Conservation (phyloP, 169 alveolate genomes). For the Eimeria falciformis region DNA sequence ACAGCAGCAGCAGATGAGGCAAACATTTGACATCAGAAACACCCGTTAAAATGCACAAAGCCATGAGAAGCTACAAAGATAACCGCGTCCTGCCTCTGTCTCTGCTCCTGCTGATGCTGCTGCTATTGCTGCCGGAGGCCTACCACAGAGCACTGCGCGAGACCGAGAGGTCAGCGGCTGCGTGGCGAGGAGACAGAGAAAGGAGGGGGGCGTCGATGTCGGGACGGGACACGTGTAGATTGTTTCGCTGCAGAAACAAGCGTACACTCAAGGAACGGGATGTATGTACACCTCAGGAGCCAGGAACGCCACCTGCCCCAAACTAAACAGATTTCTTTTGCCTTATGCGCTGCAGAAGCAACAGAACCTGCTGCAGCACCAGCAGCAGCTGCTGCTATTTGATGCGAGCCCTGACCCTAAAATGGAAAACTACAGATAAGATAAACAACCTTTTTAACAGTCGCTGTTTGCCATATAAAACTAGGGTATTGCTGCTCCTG, state of each 20-base stretch:
- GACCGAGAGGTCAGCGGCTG: slow-evolving; percentile 38
- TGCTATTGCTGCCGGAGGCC: background rate
- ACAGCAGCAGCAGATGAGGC: background rate
- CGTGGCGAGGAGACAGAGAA: slow-evolving; percentile 26
- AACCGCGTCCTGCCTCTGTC: no score
- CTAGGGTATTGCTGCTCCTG: no score
- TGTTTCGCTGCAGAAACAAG: slow-evolving; percentile 61
- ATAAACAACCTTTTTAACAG: no score
- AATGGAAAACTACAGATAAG: no score
- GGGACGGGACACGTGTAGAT: slow-evolving; percentile 74
- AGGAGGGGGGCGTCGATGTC: slow-evolving; percentile 68
- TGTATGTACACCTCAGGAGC: background rate
- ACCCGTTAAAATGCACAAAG: background rate
- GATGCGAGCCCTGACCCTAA: no score
- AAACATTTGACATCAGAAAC: background rate
- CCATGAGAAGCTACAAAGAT: background rate
- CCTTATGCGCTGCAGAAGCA: background rate
- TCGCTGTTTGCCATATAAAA: no score
- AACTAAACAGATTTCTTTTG: background rate
- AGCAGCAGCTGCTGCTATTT: background rate
- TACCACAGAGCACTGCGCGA: slow-evolving; percentile 35
- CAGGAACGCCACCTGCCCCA: background rate
- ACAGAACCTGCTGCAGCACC: background rate
- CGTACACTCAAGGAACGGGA: background rate
- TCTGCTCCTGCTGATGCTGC: background rate